phyloP scores from a whole-genome alignment of 441 rosid species.

The Populus hybrid region DNA sequence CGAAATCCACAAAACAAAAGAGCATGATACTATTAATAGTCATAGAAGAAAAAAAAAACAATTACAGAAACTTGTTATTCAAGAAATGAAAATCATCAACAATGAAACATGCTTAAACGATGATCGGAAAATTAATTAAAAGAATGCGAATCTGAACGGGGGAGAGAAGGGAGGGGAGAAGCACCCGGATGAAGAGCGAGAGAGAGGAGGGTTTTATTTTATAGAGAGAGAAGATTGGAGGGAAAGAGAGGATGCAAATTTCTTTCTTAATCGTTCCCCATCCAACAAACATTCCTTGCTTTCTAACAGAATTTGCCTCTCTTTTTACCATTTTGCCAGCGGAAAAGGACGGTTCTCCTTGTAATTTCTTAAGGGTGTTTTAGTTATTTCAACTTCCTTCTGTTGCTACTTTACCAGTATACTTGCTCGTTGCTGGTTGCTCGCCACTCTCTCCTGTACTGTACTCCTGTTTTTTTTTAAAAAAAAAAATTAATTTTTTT shows the following conservation, averaged over 20 bases:
- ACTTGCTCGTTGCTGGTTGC: too few relatives aligned
- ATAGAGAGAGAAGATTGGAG: conserved; percentile 31
- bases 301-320: conserved; percentile 20
- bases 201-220: conserved; percentile 27
- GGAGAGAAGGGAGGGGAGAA: conserved; percentile 11
- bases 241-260: conserved; percentile 20
- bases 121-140: background rate
- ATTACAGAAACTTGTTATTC: too few relatives aligned
- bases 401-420: background rate
- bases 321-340: conserved; percentile 1
- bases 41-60: too few relatives aligned
- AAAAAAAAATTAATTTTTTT: too few relatives aligned
- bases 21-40: background rate
- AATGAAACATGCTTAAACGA: background rate
- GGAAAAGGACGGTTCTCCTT: too few relatives aligned
- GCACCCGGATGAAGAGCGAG: conserved; percentile 19
- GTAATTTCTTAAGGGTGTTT: background rate
- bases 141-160: conserved; percentile 12
- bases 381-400: conserved; percentile 6
- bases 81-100: too few relatives aligned
- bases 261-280: conserved; percentile 11
- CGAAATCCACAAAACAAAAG: background rate
- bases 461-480: too few relatives aligned
- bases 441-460: too few relatives aligned
- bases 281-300: conserved; percentile 8